Evolutionary conservation across 2,329 filamentous ascomycete species (phyloP).

Genomic region (Erysiphe pulchra): DNA sequence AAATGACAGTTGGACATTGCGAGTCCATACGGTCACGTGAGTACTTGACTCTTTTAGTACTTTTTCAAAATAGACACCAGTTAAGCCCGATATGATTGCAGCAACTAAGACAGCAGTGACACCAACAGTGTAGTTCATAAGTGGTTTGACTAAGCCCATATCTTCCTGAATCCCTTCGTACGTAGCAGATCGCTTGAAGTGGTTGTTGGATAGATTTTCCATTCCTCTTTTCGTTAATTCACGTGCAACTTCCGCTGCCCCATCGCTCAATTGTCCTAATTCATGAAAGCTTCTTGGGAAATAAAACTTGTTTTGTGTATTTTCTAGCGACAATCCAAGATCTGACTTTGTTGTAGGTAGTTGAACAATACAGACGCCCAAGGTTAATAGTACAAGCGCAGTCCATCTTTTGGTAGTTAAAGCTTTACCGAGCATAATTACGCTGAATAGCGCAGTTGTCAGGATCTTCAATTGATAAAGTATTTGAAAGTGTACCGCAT

Average conservation of each 20-base stretch:
- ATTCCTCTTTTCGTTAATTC: slow-evolving; percentile 25
- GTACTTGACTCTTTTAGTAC: slow-evolving; percentile 64
- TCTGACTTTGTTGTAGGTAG: slow-evolving; percentile 32
- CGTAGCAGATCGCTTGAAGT: slow-evolving; percentile 53
- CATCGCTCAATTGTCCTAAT: slow-evolving; percentile 35
- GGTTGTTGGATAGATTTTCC: slow-evolving; percentile 14
- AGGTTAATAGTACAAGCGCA: slow-evolving; percentile 50
- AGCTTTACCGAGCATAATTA: slow-evolving; percentile 45
- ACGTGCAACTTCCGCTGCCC: slow-evolving; percentile 21
- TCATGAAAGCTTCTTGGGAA: slow-evolving; percentile 62
- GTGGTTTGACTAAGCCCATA: slow-evolving; percentile 20
- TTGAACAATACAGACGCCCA: slow-evolving; percentile 68
- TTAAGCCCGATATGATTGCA: slow-evolving; percentile 58
- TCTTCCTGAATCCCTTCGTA: slow-evolving; percentile 68
- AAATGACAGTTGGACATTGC: slow-evolving; percentile 83
- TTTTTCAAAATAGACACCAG: slow-evolving; percentile 75
- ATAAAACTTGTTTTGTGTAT: slow-evolving; percentile 29
- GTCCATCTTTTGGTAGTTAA: slow-evolving; percentile 56
- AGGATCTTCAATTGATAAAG: slow-evolving; percentile 88
- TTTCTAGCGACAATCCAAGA: slow-evolving; percentile 32
- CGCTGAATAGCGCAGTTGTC: slow-evolving; percentile 68
- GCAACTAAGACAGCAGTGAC: slow-evolving; percentile 53
- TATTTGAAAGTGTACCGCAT: slow-evolving; percentile 80
- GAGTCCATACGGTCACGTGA: slow-evolving; percentile 64
- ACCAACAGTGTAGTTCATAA: slow-evolving; percentile 58